Conservation (phyloP, 495 filamentous ascomycete genomes). For the Daldinia childiae region DNA sequence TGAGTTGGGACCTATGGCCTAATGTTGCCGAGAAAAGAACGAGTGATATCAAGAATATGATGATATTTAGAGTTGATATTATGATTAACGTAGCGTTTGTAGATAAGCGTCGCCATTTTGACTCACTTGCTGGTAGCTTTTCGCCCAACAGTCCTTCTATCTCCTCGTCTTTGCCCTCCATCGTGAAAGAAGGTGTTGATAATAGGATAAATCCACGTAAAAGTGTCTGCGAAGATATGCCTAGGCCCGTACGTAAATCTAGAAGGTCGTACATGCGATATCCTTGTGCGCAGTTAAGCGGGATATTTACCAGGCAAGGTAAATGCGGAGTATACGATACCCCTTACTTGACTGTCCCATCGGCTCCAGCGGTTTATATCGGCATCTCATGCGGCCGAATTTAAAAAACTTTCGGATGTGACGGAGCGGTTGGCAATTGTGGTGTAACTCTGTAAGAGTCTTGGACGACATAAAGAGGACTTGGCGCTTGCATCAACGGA, state of each 20-base stretch:
- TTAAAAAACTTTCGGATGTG: not conserved
- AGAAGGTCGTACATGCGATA: not conserved
- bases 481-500: not conserved
- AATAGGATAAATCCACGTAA: not conserved
- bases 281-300: not conserved
- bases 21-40: slow-evolving; percentile 18
- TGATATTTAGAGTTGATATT: slow-evolving; percentile 22
- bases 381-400: not conserved
- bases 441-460: not conserved
- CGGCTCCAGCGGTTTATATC: not conserved
- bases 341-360: not conserved
- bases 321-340: not conserved
- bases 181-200: slow-evolving; percentile 1
- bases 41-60: slow-evolving; percentile 26
- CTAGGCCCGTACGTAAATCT: not conserved
- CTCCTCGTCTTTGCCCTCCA: slow-evolving; percentile 15
- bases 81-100: slow-evolving; percentile 1
- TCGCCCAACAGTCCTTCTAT: slow-evolving; percentile 16
- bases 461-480: not conserved
- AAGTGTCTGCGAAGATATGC: not conserved
- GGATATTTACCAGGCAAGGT: not conserved
- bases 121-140: not conserved
- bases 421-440: not conserved
- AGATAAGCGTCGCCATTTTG: not conserved
- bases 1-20: slow-evolving; percentile 10